phyloP scores from a whole-genome alignment of 1,284 basidiomycete species.

The Ustilago crameri region DNA sequence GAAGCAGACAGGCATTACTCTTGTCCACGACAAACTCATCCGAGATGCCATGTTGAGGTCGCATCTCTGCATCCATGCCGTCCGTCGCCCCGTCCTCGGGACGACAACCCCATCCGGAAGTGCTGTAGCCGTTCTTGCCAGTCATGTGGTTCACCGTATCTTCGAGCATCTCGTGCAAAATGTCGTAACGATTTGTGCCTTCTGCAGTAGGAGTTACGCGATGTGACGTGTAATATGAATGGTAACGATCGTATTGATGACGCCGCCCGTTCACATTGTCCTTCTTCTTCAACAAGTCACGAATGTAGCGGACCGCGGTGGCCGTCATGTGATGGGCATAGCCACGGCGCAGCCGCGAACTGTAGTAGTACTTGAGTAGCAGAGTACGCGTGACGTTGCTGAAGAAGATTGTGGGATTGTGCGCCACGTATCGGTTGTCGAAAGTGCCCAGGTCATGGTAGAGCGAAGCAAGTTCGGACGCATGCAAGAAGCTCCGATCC shows the following conservation, averaged over 20 bases:
- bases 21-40: conserved; percentile 71
- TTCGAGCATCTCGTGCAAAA: conserved; percentile 66
- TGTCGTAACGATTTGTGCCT: conserved; percentile 16
- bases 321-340: conserved; percentile 89
- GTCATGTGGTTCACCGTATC: conserved; percentile 55
- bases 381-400: conserved; percentile 83
- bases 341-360: conserved; percentile 78
- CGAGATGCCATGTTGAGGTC: conserved; percentile 64
- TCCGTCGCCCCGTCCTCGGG: conserved; percentile 8
- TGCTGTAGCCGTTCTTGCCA: conserved; percentile 37
- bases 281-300: conserved; percentile 52
- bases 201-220: conserved; percentile 14
- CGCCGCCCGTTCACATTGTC: conserved; percentile 11
- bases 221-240: conserved; percentile 1
- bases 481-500: conserved; percentile 27
- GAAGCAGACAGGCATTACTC: conserved; percentile 82
- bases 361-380: conserved; percentile 89
- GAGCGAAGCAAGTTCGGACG: conserved; percentile 66
- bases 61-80: conserved; percentile 18
- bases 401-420: conserved; percentile 85
- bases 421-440: conserved; percentile 89
- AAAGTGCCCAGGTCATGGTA: conserved; percentile 82
- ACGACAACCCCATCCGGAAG: conserved; percentile 23
- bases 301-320: conserved; percentile 69
- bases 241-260: background rate